Base-by-base conservation (phyloP, 2,329 filamentous ascomycete genomes). In the Sporothrix mexicana region DNA sequence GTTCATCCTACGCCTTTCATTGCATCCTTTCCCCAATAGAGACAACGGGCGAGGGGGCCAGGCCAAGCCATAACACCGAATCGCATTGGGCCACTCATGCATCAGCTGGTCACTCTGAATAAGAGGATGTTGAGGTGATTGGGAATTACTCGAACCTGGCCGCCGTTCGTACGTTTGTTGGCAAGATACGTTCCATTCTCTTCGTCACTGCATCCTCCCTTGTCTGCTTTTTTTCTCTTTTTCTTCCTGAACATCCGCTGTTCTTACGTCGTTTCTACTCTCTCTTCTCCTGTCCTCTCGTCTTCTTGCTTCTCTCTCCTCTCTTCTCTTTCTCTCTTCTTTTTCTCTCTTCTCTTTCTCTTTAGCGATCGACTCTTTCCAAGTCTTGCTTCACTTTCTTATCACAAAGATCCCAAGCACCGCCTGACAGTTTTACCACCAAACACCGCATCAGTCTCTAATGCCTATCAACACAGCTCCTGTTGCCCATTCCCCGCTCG, bases 1-100 rank as follows among this genome's bases (percentile, higher is more conserved):
- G 43, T 9, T 30, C 43, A 4, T 25, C 10, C 15, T 9, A 12
- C 45, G 15, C 25, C 20, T 15, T 51, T 51, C 15, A 17, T 51
- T 17, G 64, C 45, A 17, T 49, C 45, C 20, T 67, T 36, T 13
- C 64, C 64, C 45, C 64, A 67, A 36, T 36, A 36, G 51, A 10
- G 13, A 15, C 45, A 23, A 43, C 25, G 57, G n/a, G 23, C 23
- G 64, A 7, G 15, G 9, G 23, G 64, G 20, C 47, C 15, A 53
- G 59, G 59, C 59, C 36, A 64, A 64, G 59, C 59, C 59, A 23
- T 64, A 10, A 41, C 59, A 20, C 59, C 36, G 30, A 62, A 36
- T 43, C 17, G 30, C 17, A 36, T 64, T 45, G 36, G 59, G 36
- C 59, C 59, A 45, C 59, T 45, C 59, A 64, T 64, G 9, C 59